A percentile compares a stretch with the other conserved stretches of the same genome.
Evolutionary conservation across 2,329 filamentous ascomycete genomes (phyloP).

Genomic region (Xylaria sp.): DNA sequence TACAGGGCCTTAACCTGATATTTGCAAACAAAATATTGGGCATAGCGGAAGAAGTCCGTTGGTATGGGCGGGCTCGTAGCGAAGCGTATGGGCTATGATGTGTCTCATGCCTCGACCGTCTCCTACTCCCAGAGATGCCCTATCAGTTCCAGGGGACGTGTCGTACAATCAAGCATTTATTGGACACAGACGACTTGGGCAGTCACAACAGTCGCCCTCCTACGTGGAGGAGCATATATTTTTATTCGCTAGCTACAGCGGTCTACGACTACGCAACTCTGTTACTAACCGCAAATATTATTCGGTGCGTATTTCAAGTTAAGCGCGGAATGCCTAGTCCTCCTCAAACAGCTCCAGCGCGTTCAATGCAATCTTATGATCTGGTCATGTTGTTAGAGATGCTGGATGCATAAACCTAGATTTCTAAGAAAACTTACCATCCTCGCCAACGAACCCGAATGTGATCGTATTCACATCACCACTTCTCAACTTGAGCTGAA

Average conservation of each 20-base stretch:
- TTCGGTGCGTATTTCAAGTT: background rate
- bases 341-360: slow-evolving; percentile 13
- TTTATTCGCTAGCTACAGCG: background rate
- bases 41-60: background rate
- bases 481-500: slow-evolving; percentile 46
- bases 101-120: background rate
- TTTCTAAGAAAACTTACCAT: slow-evolving; percentile 38
- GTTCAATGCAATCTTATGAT: background rate
- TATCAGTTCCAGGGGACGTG: too few species aligned
- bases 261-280: background rate
- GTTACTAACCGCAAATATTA: background rate
- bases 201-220: background rate
- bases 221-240: background rate
- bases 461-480: slow-evolving; percentile 51
- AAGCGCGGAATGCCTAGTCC: background rate
- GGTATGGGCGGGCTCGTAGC: background rate
- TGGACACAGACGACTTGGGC: background rate
- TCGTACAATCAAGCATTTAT: too few species aligned
- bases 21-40: background rate
- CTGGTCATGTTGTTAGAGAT: background rate
- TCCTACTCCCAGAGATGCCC: background rate
- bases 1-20: background rate
- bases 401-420: background rate
- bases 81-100: background rate
- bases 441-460: slow-evolving; percentile 48